A percentile compares a stretch with the other conserved stretches of the same genome.
Conservation (phyloP, 345 rosid genomes). For the Moricandia arvensis region DNA sequence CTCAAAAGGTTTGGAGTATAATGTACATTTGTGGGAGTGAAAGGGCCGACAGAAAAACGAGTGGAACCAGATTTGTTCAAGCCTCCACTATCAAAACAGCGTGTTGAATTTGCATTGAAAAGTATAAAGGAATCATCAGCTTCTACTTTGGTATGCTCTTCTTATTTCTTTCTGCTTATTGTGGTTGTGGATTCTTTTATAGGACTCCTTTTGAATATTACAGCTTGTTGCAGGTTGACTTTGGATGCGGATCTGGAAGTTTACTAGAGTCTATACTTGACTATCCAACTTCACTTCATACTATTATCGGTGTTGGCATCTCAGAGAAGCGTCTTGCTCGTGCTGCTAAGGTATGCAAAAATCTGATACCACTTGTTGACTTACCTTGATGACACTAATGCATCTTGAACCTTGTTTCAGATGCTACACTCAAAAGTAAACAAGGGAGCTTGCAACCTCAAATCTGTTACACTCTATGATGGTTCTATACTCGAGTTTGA, state of each 20-base stretch:
- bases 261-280: slow-evolving; percentile 72
- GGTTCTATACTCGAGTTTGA: slow-evolving; percentile 80
- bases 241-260: slow-evolving; percentile 95
- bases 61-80: slow-evolving; percentile 79
- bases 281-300: slow-evolving; percentile 63
- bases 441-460: slow-evolving; percentile 46
- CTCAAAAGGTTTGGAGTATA: slow-evolving; percentile 47
- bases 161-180: slow-evolving; percentile 8
- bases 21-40: slow-evolving; percentile 52
- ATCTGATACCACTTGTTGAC: too few relatives aligned
- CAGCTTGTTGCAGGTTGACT: slow-evolving; percentile 60
- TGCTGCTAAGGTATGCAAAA: slow-evolving; percentile 79
- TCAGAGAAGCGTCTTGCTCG: slow-evolving; percentile 71
- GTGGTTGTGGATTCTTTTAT: not conserved
- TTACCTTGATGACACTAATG: not conserved
- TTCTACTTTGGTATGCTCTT: slow-evolving; percentile 51
- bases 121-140: slow-evolving; percentile 44
- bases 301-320: slow-evolving; percentile 75
- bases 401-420: slow-evolving; percentile 43
- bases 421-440: slow-evolving; percentile 75
- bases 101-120: slow-evolving; percentile 77
- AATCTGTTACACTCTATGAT: slow-evolving; percentile 69
- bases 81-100: slow-evolving; percentile 89
- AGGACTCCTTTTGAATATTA: not conserved
- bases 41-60: slow-evolving; percentile 79